phyloP scores from a whole-genome alignment of 192 early-diverging fungal genomes.

The Entomortierella beljakovae region DNA sequence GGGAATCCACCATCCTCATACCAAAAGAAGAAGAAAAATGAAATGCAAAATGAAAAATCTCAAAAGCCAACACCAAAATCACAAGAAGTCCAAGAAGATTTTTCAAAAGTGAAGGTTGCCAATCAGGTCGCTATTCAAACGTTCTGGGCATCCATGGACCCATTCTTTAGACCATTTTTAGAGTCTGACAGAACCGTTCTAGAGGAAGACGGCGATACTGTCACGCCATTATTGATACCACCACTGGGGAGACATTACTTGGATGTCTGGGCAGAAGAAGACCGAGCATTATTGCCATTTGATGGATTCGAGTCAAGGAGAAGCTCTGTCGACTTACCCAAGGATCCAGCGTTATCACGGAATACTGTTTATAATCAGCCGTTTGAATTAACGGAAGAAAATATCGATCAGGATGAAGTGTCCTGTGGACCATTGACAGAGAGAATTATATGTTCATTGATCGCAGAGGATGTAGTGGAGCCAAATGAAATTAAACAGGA shows the following conservation, averaged over 20 bases:
- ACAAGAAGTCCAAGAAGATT: constrained; percentile 65
- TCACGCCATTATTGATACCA: constrained; percentile 83
- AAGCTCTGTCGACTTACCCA: constrained; percentile 41
- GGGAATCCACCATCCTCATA: constrained; percentile 30
- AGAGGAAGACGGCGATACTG: constrained; percentile 71
- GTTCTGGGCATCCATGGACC: constrained; percentile 87
- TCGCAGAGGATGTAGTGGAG: constrained; percentile 73
- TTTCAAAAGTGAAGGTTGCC: constrained; percentile 71
- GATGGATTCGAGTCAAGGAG: constrained; percentile 45
- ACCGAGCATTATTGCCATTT: constrained; percentile 65
- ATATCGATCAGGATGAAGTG: constrained; percentile 68
- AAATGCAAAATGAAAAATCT: constrained; percentile 34
- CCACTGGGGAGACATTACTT: constrained; percentile 81
- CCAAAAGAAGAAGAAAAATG: constrained; percentile 51
- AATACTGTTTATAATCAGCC: constrained; percentile 38
- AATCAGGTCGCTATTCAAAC: constrained; percentile 86
- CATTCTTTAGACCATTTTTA: constrained; percentile 82
- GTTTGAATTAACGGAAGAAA: constrained; percentile 61
- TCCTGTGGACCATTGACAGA: constrained; percentile 82
- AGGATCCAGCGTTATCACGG: constrained; percentile 29
- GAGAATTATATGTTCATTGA: constrained; percentile 74
- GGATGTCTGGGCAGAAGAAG: constrained; percentile 76
- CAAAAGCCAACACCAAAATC: constrained; percentile 46
- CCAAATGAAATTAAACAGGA: constrained; percentile 46
- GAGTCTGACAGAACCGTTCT: constrained; percentile 85